Percentiles rank a stretch among this genome's conserved stretches.
Evolutionary conservation across 345 rosid species (phyloP).

Genomic region (Murraya paniculata): DNA sequence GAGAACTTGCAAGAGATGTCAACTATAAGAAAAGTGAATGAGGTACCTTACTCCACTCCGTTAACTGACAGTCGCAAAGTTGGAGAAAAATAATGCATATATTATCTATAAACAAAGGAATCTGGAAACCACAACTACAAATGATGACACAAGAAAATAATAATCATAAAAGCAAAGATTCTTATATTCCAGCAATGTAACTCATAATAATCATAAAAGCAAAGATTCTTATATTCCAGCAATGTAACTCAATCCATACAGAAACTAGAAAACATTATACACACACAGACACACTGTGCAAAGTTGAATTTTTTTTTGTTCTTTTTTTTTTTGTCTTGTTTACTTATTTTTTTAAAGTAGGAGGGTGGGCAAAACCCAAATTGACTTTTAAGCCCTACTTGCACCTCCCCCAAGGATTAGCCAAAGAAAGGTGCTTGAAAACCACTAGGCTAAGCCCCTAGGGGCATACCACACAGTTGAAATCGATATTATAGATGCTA

Average conservation of each 20-base stretch:
- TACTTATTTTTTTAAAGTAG: too few relatives aligned
- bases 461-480: conserved; percentile 2
- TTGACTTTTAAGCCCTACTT: too few relatives aligned
- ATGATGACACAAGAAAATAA: conserved; percentile 7
- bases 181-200: background rate
- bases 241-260: background rate
- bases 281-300: too few relatives aligned
- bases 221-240: background rate
- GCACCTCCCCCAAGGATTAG: too few relatives aligned
- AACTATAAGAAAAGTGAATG: background rate
- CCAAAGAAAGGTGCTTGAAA: too few relatives aligned
- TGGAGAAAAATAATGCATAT: conserved; percentile 14
- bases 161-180: background rate
- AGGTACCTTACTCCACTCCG: conserved; percentile 15
- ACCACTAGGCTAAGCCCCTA: too few relatives aligned
- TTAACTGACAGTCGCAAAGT: background rate
- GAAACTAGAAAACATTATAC: background rate
- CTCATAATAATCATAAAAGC: background rate
- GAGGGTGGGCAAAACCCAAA: too few relatives aligned
- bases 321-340: too few relatives aligned
- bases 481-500: background rate
- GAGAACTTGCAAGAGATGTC: background rate
- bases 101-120: conserved; percentile 9
- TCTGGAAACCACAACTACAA: conserved; percentile 12
- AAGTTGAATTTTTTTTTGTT: too few relatives aligned